Evolutionary conservation across 495 filamentous ascomycete species (phyloP).

Genomic region (Penicillium riverlandense): DNA sequence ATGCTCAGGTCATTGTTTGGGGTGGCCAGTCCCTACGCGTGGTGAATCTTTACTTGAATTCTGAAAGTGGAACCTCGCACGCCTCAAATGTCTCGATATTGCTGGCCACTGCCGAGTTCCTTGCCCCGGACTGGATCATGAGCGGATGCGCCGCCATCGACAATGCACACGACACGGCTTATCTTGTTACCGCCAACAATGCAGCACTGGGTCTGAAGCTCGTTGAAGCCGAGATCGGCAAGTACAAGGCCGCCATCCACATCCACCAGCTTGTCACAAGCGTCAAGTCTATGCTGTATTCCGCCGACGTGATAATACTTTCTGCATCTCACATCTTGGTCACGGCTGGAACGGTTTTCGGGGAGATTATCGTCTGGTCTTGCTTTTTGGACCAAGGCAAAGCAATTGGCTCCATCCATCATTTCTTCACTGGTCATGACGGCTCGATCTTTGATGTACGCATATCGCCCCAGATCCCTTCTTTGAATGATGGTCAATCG

Average conservation of each 20-base stretch:
- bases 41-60: conserved; percentile 29
- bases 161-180: conserved; percentile 13
- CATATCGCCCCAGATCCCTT: conserved; percentile 56
- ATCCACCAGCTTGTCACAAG: conserved; percentile 49
- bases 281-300: conserved; percentile 81
- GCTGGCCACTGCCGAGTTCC: conserved; percentile 25
- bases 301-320: conserved; percentile 63
- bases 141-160: conserved; percentile 46
- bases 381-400: conserved; percentile 32
- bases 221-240: conserved; percentile 4
- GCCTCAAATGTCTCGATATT: too few species aligned
- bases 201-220: conserved; percentile 45
- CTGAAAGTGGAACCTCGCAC: too few species aligned
- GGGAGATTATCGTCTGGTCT: conserved; percentile 88
- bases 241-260: conserved; percentile 20
- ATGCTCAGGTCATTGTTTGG: conserved; percentile 54
- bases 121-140: conserved; percentile 75
- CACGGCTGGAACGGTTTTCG: conserved; percentile 86
- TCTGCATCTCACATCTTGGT: conserved; percentile 55
- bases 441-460: conserved; percentile 87
- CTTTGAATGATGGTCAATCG: conserved; percentile 20
- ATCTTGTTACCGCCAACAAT: conserved; percentile 81
- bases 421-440: conserved; percentile 80
- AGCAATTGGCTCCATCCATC: conserved; percentile 42
- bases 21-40: conserved; percentile 68